Evolutionary conservation across 139 green algal genomes (phyloP), one percentile per base, ranked within the genome.

Genomic region (Yamagishiella unicocca): DNA sequence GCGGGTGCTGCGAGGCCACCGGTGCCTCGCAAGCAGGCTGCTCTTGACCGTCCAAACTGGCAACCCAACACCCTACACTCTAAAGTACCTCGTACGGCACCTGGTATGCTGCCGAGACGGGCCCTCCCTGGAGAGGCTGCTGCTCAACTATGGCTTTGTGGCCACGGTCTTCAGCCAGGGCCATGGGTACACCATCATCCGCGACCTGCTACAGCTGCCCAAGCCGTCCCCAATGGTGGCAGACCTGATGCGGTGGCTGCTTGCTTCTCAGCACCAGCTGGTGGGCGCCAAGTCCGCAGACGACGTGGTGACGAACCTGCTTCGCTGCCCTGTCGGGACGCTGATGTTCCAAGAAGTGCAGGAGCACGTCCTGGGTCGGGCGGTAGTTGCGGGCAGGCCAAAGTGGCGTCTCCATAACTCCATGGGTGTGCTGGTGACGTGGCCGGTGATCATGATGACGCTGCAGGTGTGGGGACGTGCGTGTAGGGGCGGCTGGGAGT

Each of bases 1-100:
- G 62, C 46, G 10, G 27, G 19, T 22, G 1, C 27, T 17, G 10
- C 33, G 37, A 19, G 77, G 54, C 37, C 77, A 84, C 55, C 35
- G 31, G 27, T 37, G 54, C 25, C 77, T 82, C 14, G 58, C 42
- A 61, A 9, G 10, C 35, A 29, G 29, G 12, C 38, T 75, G 40
- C 62, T 85, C 27, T n/a, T n/a, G n/a, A n/a, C n/a, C n/a, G n/a
- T n/a, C n/a, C 12, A 6, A 38, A n/a, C 38, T 74, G 31, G 25
- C n/a, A 17, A n/a, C 73, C 14, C 27, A 4, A 7, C 35, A 2
- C n/a, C 58, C 27, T 89, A 89, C 73, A 35, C 74, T 14, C n/a
- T 82, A 4, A 55, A 50, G 77, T 90, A 90, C 50, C 62, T 64
- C 8, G 42, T 90, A 61, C 66, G 50, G 31, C 86, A 90, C 50